Evolutionary conservation across 768 basidiomycete genomes (phyloP).

Genomic region (Naganishia randhawae): DNA sequence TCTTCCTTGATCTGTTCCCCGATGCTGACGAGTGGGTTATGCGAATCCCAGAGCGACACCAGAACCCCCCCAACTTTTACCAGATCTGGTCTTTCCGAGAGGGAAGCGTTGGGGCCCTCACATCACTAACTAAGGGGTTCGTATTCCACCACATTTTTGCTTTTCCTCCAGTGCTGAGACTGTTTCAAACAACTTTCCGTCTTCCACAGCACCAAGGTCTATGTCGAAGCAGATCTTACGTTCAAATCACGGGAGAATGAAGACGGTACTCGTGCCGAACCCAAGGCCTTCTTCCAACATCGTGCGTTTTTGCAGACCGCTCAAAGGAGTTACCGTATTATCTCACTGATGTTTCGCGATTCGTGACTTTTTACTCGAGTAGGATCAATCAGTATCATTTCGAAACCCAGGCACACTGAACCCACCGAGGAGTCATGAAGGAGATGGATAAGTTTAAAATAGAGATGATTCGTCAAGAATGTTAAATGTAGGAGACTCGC

Average conservation of each 20-base stretch:
- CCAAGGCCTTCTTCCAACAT: constrained; percentile 13
- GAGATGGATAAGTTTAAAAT: background rate
- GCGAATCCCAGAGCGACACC: background rate
- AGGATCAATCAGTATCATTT: constrained; percentile 7
- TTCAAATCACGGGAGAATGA: constrained; percentile 1
- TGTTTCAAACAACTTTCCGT: background rate
- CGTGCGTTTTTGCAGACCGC: background rate
- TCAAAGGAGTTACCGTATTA: background rate
- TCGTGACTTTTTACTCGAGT: background rate
- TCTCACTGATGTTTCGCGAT: background rate
- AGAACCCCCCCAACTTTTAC: constrained; percentile 6
- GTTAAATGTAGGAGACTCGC: background rate
- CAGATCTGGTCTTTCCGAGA: constrained; percentile 19
- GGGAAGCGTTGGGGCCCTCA: background rate
- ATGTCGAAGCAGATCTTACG: constrained; percentile 17
- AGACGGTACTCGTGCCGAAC: constrained; percentile 1
- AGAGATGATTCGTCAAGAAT: background rate
- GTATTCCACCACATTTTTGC: background rate
- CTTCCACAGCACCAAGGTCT: constrained; percentile 1
- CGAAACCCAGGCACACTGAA: constrained; percentile 4
- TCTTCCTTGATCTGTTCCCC: no score
- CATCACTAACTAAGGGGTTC: constrained; percentile 9
- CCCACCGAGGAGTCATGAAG: constrained; percentile 9
- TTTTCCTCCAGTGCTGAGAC: background rate
- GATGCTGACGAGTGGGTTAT: background rate